Conservation (phyloP, 345 rosid genomes). For the Linum trigynum region DNA sequence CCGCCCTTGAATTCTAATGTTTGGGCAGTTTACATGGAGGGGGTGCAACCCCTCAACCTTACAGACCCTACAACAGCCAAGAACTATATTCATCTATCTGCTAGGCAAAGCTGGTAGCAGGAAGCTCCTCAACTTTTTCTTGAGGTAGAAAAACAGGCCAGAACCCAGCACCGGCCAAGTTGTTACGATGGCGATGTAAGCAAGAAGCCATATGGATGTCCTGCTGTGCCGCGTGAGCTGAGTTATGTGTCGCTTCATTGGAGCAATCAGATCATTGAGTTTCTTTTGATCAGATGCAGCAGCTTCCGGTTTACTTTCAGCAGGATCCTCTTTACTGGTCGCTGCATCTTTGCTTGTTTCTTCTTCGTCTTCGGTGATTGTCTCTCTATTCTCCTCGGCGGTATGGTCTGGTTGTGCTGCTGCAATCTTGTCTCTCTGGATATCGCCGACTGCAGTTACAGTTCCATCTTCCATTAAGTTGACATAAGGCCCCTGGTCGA, state of each 20-base stretch:
- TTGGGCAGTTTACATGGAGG: too few relatives aligned
- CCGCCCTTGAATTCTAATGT: too few relatives aligned
- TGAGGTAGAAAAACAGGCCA: slow-evolving; percentile 23
- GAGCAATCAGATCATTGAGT: slow-evolving; percentile 12
- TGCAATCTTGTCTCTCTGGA: neutral
- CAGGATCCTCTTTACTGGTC: neutral
- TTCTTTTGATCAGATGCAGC: slow-evolving; percentile 4
- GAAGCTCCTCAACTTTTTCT: slow-evolving; percentile 22
- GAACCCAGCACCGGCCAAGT: slow-evolving; percentile 42
- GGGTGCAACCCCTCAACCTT: too few relatives aligned
- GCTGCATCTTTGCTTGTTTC: neutral
- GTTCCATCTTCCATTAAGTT: slow-evolving; percentile 30
- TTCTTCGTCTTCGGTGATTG: slow-evolving; percentile 1
- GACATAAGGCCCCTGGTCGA: slow-evolving; percentile 33
- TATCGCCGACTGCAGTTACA: slow-evolving; percentile 27
- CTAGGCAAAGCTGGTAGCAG: slow-evolving; percentile 5
- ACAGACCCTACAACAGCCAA: too few relatives aligned
- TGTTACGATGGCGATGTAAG: slow-evolving; percentile 25
- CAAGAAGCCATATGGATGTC: slow-evolving; percentile 35
- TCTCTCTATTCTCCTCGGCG: neutral
- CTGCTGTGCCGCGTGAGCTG: slow-evolving; percentile 26
- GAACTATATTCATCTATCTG: too few relatives aligned
- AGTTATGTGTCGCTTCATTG: slow-evolving; percentile 17
- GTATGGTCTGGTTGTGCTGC: slow-evolving; percentile 11
- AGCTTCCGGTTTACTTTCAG: neutral